Conservation (phyloP, 345 rosid genomes). For the Carallia pectinifolia region DNA sequence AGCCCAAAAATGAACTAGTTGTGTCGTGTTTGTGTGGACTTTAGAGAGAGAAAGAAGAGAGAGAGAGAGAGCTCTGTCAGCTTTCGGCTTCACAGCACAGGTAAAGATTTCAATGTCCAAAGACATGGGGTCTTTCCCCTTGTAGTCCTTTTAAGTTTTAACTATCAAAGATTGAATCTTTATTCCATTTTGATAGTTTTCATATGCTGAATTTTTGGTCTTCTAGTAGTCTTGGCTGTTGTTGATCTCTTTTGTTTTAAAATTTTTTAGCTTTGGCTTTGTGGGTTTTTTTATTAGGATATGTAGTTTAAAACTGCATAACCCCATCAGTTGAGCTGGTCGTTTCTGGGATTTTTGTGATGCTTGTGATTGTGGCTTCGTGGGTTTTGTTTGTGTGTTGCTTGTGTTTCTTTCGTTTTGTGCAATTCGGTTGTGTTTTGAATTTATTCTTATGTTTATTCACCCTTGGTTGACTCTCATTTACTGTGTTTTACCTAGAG, state of each 20-base stretch:
- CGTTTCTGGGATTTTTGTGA: background rate
- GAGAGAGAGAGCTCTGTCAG: conserved; percentile 13
- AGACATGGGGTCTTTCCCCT: no score
- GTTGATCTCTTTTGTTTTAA: conserved; percentile 12
- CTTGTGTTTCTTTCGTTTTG: conserved; percentile 9
- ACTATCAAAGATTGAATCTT: no score
- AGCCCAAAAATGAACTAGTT: conserved; percentile 16
- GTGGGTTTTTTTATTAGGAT: background rate
- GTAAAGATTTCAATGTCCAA: background rate
- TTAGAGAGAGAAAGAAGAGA: conserved; percentile 13
- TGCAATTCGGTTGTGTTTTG: conserved; percentile 18
- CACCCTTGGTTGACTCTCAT: conserved; percentile 36
- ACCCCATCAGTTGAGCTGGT: background rate
- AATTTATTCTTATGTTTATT: conserved; percentile 2
- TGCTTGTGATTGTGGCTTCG: conserved; percentile 3
- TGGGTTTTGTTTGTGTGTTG: conserved; percentile 5
- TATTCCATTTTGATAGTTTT: background rate
- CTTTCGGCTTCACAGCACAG: background rate
- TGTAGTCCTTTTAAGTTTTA: no score
- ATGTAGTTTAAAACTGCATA: background rate
- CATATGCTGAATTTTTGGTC: conserved; percentile 1
- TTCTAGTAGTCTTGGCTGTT: conserved; percentile 4
- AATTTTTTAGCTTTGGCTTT: background rate
- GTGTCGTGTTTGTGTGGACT: conserved; percentile 1
- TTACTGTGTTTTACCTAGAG: conserved; percentile 13